Evolutionary conservation across 129 eudicot genomes (phyloP).

Genomic region (Glebionis coronaria): DNA sequence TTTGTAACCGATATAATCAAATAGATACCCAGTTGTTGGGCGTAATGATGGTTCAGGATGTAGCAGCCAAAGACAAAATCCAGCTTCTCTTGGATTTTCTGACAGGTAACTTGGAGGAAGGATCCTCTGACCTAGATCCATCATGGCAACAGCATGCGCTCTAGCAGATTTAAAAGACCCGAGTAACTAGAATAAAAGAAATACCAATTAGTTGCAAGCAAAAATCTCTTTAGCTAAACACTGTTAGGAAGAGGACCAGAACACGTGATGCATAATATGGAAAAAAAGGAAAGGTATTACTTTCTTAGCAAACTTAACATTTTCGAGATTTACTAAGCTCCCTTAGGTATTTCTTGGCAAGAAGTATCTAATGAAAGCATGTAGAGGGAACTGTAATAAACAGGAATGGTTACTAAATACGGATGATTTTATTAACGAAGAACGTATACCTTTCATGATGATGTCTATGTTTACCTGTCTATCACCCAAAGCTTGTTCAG

Average conservation of each 20-base stretch:
- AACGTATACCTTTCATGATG: not conserved
- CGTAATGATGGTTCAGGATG: slow-evolving; percentile 94
- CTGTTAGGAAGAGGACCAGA: not conserved
- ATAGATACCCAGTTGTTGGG: slow-evolving; percentile 64
- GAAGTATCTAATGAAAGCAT: too few relatives aligned
- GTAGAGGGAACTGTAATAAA: too few relatives aligned
- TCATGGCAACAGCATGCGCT: slow-evolving; percentile 81
- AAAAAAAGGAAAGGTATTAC: not conserved
- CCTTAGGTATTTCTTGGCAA: slow-evolving; percentile 5
- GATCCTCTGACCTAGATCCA: slow-evolving; percentile 79
- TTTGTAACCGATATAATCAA: not conserved
- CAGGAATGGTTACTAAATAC: too few relatives aligned
- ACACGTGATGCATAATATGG: slow-evolving; percentile 8
- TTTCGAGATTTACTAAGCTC: not conserved
- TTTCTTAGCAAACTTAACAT: slow-evolving; percentile 3
- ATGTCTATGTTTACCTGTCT: not conserved
- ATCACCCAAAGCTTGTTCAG: not conserved
- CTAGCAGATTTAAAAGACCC: slow-evolving; percentile 67
- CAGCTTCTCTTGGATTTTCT: slow-evolving; percentile 88
- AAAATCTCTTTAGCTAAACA: not conserved
- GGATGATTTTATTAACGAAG: not conserved
- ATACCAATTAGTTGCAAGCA: slow-evolving; percentile 30
- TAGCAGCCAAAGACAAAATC: slow-evolving; percentile 90
- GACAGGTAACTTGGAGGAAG: slow-evolving; percentile 82
- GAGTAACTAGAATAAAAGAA: slow-evolving; percentile 62